A percentile compares a stretch with the other conserved stretches of the same genome.
phyloP scores from a whole-genome alignment of 164 flowering plant species.

The Vitis labrusca region DNA sequence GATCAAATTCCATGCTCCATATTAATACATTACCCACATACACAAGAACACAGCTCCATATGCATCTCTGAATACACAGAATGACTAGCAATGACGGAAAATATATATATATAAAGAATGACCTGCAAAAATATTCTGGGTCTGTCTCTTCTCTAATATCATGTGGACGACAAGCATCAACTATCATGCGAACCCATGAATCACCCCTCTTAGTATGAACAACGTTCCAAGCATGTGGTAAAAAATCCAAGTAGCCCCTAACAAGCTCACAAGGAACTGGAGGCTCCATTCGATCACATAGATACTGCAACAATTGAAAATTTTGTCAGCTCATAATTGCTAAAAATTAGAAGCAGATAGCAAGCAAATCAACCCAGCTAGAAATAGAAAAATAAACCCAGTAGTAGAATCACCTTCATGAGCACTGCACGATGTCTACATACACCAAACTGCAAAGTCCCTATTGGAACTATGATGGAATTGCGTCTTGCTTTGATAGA shows the following conservation, averaged over 20 bases:
- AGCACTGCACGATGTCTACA: conserved; percentile 96
- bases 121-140: conserved; percentile 87
- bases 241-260: conserved; percentile 89
- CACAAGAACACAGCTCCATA: too few relatives aligned
- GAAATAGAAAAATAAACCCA: not conserved
- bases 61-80: too few relatives aligned
- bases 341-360: not conserved
- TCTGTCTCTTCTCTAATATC: conserved; percentile 91
- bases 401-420: conserved; percentile 65
- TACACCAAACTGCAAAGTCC: conserved; percentile 78
- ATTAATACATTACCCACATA: too few relatives aligned
- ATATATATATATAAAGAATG: conserved; percentile 1
- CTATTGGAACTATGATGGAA: conserved; percentile 85
- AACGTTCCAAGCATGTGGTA: conserved; percentile 96
- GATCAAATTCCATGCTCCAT: too few relatives aligned
- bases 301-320: conserved; percentile 49
- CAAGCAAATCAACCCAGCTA: not conserved
- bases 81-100: not conserved
- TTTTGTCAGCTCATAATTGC: conserved; percentile 22
- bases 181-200: conserved; percentile 76
- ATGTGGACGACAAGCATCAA: conserved; percentile 96
- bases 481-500: conserved; percentile 58
- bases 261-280: conserved; percentile 96
- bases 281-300: conserved; percentile 91
- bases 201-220: conserved; percentile 54